Evolutionary conservation across 768 basidiomycete species (phyloP).

Genomic region (Lanmaoa pseudosensibilis): DNA sequence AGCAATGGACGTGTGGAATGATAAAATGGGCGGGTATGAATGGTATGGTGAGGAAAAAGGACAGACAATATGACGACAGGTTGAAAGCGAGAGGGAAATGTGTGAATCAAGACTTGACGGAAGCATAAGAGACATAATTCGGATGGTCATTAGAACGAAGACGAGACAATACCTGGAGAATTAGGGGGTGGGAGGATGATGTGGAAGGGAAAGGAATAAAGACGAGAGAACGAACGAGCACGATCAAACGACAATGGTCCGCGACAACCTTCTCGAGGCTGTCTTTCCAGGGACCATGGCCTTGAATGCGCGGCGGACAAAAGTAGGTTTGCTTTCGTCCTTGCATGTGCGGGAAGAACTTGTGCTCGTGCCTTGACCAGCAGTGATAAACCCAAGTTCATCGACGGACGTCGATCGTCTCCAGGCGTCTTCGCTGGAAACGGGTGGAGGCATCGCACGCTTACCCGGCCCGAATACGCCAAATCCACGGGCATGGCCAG

Average conservation of each 20-base stretch:
- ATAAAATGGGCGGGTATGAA: constrained; percentile 13
- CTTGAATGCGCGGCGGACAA: constrained; percentile 72
- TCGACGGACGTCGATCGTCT: constrained; percentile 53
- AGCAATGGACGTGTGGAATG: constrained; percentile 30
- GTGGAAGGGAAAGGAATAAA: neutral
- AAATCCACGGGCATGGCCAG: constrained; percentile 24
- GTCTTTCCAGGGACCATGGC: constrained; percentile 71
- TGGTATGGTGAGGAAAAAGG: constrained; percentile 6
- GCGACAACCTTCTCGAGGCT: constrained; percentile 50
- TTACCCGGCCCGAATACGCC: constrained; percentile 37
- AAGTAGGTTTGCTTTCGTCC: constrained; percentile 49
- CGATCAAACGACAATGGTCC: constrained; percentile 30
- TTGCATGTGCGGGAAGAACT: constrained; percentile 33
- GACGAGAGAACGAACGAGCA: neutral
- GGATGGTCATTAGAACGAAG: constrained; percentile 20
- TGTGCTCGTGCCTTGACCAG: constrained; percentile 27
- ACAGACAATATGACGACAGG: constrained; percentile 27
- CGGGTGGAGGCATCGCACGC: constrained; percentile 66
- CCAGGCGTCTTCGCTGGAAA: constrained; percentile 63
- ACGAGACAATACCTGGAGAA: neutral
- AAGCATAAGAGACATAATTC: constrained; percentile 19
- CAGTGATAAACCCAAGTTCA: constrained; percentile 60
- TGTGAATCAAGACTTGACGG: constrained; percentile 1
- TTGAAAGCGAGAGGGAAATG: constrained; percentile 14
- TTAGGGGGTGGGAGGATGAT: neutral